Conservation (phyloP, 2,329 filamentous ascomycete species). For the Aspergillus carbonarius region DNA sequence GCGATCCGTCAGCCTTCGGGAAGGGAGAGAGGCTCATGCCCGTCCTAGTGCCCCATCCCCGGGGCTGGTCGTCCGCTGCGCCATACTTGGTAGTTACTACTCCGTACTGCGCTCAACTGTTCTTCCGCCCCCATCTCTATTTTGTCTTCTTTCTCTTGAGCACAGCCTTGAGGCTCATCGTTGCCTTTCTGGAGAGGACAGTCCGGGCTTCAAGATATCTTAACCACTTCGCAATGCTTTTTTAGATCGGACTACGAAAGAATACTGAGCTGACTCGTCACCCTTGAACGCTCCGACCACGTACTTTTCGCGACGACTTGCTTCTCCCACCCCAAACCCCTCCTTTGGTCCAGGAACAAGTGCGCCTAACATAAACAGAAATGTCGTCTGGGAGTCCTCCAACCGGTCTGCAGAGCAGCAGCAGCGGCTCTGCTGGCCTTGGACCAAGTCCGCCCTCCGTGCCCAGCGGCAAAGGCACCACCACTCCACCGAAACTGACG, state of each 20-base stretch:
- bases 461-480: constrained; percentile 31
- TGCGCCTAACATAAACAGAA: background rate
- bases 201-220: background rate
- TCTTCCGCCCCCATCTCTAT: background rate
- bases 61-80: background rate
- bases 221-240: constrained; percentile 16
- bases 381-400: constrained; percentile 31
- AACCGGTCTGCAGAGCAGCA: constrained; percentile 21
- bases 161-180: background rate
- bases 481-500: constrained; percentile 34
- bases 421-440: constrained; percentile 23
- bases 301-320: background rate
- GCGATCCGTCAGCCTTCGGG: background rate
- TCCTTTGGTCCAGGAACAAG: background rate
- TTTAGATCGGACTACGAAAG: constrained; percentile 8
- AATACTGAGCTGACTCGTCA: background rate
- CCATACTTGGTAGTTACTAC: background rate
- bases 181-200: background rate
- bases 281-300: background rate
- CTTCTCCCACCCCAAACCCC: too few relatives aligned
- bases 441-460: constrained; percentile 26
- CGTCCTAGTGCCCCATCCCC: background rate
- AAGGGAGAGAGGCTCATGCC: background rate
- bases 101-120: background rate
- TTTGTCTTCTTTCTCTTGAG: background rate